Percentiles rank a stretch among this genome's conserved stretches.
These are phyloP conservation scores for Fusarium papillatum DNA, from an alignment of 2,329 filamentous ascomycete species.

Conservation along the genomic window DNA sequence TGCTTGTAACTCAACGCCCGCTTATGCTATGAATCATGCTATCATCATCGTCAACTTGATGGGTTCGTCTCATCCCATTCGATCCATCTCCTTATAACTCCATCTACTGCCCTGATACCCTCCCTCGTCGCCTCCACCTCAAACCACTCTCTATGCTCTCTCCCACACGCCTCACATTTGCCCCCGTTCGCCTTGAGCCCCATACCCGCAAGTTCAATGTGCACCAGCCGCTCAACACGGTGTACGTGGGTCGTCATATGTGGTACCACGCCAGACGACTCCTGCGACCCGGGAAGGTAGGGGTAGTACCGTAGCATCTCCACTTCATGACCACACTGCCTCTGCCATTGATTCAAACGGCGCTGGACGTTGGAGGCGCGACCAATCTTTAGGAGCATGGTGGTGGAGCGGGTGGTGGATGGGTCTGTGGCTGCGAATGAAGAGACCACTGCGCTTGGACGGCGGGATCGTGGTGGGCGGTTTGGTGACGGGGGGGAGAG, in stretches of 20 bases:
- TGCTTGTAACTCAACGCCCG: slow-evolving; percentile 19
- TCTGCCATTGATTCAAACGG: slow-evolving; percentile 91
- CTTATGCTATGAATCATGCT: slow-evolving; percentile 18
- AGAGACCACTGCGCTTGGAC: slow-evolving; percentile 68
- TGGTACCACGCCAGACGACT: slow-evolving; percentile 51
- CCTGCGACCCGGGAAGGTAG: slow-evolving; percentile 69
- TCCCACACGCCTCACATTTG: slow-evolving; percentile 83
- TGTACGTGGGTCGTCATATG: slow-evolving; percentile 88
- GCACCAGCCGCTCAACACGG: slow-evolving; percentile 90
- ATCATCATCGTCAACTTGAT: slow-evolving; percentile 29
- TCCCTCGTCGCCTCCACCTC: slow-evolving; percentile 83
- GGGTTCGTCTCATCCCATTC: slow-evolving; percentile 78
- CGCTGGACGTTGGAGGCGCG: slow-evolving; percentile 87
- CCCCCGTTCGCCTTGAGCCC: slow-evolving; percentile 65
- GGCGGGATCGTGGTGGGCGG: slow-evolving; percentile 53
- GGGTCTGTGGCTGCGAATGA: slow-evolving; percentile 57
- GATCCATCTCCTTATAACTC: slow-evolving; percentile 87
- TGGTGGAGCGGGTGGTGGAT: slow-evolving; percentile 59
- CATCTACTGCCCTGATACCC: slow-evolving; percentile 75
- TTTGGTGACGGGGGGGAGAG: slow-evolving; percentile 63
- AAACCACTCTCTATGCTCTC: slow-evolving; percentile 95
- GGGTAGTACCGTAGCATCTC: slow-evolving; percentile 94
- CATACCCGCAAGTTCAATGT: slow-evolving; percentile 84
- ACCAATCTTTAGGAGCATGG: slow-evolving; percentile 77
- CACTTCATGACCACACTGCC: slow-evolving; percentile 91